Evolutionary conservation across 2,329 filamentous ascomycete species (phyloP).

Genomic region (Gaeumannomyces tritici): DNA sequence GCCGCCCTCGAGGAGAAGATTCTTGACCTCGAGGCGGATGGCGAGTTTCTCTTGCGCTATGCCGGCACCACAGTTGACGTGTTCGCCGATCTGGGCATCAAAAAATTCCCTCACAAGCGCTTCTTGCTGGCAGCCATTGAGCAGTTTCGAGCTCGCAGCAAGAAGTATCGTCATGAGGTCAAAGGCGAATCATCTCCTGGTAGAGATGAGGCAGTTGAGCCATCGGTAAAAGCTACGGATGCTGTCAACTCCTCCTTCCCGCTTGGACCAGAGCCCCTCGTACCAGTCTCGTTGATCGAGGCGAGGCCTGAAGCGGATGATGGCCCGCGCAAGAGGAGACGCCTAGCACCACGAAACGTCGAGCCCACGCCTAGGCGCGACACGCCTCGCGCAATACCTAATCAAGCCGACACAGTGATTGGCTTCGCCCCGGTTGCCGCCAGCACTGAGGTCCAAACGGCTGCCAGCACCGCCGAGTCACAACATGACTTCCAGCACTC

Average conservation of each 20-base stretch:
- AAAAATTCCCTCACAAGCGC: constrained; percentile 45
- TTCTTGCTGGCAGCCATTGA: constrained; percentile 49
- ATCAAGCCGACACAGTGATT: background rate
- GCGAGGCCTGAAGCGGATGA: background rate
- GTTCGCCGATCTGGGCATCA: constrained; percentile 44
- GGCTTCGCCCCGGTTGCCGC: background rate
- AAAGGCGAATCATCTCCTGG: background rate
- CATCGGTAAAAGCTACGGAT: background rate
- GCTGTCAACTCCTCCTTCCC: background rate
- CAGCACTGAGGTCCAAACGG: background rate
- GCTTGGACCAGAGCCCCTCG: background rate
- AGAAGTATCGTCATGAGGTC: constrained; percentile 26
- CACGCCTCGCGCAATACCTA: background rate
- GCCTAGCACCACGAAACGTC: background rate
- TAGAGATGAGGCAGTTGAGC: too few species aligned
- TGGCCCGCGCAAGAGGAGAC: background rate
- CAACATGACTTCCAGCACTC: background rate
- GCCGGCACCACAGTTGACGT: constrained; percentile 37
- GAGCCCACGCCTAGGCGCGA: background rate
- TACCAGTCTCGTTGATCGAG: background rate
- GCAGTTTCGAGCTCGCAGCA: constrained; percentile 42
- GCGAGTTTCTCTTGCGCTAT: constrained; percentile 50
- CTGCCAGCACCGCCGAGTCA: background rate
- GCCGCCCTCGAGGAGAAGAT: constrained; percentile 43
- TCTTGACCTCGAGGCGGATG: constrained; percentile 54